phyloP scores from a whole-genome alignment of 345 rosid genomes.

The Corchorus olitorius region DNA sequence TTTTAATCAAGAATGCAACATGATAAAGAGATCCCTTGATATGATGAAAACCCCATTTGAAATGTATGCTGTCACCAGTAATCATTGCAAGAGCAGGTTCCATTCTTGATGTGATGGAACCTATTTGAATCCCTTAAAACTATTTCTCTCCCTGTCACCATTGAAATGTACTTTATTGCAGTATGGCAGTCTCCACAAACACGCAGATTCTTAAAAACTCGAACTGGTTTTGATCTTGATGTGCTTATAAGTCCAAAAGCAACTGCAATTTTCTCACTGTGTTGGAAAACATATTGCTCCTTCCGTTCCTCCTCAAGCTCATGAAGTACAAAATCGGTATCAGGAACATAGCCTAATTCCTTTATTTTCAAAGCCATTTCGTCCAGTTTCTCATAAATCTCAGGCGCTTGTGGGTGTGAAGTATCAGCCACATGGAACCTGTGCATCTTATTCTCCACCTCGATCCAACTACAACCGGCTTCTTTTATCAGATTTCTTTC shows the following conservation, averaged over 20 bases:
- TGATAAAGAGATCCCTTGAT: not conserved
- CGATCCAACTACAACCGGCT: constrained; percentile 86
- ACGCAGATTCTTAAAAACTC: constrained; percentile 72
- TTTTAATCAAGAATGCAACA: not conserved
- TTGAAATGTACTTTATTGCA: constrained; percentile 65
- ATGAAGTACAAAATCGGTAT: constrained; percentile 71
- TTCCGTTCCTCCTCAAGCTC: constrained; percentile 64
- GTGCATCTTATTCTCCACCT: constrained; percentile 59
- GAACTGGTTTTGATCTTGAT: constrained; percentile 47
- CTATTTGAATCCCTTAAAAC: constrained; percentile 74
- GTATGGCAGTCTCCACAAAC: constrained; percentile 76
- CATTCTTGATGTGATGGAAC: constrained; percentile 76
- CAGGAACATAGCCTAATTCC: constrained; percentile 63
- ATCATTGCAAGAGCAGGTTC: constrained; percentile 79
- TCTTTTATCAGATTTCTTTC: constrained; percentile 59
- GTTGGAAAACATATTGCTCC: constrained; percentile 63
- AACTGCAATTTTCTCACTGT: constrained; percentile 82
- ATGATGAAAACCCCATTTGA: not conserved
- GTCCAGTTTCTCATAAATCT: constrained; percentile 53
- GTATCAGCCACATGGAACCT: constrained; percentile 76
- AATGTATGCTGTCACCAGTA: constrained; percentile 50
- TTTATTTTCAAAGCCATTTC: constrained; percentile 46
- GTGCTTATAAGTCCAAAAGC: constrained; percentile 69
- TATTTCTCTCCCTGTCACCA: constrained; percentile 55
- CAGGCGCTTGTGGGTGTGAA: constrained; percentile 48